These are phyloP conservation scores for Microstegium vimineum DNA, from an alignment of 176 grass and related monocot genomes.

Conservation along the genomic window DNA sequence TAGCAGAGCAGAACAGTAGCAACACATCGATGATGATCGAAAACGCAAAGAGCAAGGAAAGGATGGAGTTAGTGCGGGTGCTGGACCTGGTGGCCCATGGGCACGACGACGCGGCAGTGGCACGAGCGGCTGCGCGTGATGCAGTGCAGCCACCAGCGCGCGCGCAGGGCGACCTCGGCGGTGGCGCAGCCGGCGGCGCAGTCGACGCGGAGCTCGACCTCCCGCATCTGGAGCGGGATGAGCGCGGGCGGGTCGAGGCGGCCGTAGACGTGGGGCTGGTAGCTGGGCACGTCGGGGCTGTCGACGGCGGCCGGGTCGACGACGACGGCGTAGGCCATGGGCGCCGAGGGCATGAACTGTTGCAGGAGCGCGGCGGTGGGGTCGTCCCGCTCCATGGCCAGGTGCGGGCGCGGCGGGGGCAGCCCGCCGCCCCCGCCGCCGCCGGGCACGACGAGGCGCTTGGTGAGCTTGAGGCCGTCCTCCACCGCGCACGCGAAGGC, in stretches of 20 bases:
- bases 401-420: constrained; percentile 31
- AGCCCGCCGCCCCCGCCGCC: constrained; percentile 8
- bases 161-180: constrained; percentile 56
- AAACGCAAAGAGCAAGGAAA: background rate
- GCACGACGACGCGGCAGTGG: constrained; percentile 74
- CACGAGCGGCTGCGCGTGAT: constrained; percentile 61
- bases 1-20: background rate
- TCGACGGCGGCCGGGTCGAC: constrained; percentile 81
- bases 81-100: constrained; percentile 82
- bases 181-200: constrained; percentile 35
- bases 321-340: constrained; percentile 82
- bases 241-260: constrained; percentile 75
- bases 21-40: background rate
- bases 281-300: constrained; percentile 94
- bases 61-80: background rate
- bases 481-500: constrained; percentile 79
- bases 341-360: constrained; percentile 45
- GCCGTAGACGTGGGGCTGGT: constrained; percentile 97
- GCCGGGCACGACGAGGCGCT: constrained; percentile 52
- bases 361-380: constrained; percentile 3
- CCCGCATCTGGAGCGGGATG: constrained; percentile 92
- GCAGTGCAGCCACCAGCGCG: constrained; percentile 89
- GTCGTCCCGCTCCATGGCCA: constrained; percentile 57
- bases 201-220: constrained; percentile 61
- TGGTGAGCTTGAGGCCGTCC: constrained; percentile 78